A percentile compares a stretch with the other conserved stretches of the same genome.
Evolutionary conservation across 2,329 filamentous ascomycete genomes (phyloP).

Genomic region (Pseudogymnoascus sp.): DNA sequence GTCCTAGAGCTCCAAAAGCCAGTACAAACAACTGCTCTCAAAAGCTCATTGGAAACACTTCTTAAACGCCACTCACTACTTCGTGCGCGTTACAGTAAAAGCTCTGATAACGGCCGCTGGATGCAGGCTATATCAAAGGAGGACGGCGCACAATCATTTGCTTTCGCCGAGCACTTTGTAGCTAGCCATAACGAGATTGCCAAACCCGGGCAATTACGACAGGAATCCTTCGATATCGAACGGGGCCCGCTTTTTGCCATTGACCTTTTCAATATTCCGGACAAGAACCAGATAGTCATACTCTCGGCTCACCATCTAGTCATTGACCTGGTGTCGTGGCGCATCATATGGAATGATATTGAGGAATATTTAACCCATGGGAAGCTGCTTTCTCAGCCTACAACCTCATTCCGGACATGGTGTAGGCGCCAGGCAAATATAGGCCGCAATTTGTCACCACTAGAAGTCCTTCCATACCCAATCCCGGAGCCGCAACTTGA

Average conservation of each 20-base stretch:
- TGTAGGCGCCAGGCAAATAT: constrained; percentile 24
- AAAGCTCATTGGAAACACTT: constrained; percentile 26
- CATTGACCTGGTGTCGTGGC: constrained; percentile 33
- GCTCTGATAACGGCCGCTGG: constrained; percentile 26
- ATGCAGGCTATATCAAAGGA: constrained; percentile 26
- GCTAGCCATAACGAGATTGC: constrained; percentile 24
- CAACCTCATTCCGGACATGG: constrained; percentile 30
- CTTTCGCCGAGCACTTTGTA: constrained; percentile 37
- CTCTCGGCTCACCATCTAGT: constrained; percentile 22
- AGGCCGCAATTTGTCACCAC: not conserved
- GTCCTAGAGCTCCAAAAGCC: constrained; percentile 13
- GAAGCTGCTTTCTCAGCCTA: constrained; percentile 14
- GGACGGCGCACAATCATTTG: constrained; percentile 22
- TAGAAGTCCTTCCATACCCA: not conserved
- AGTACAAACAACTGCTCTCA: constrained; percentile 1
- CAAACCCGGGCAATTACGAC: constrained; percentile 27
- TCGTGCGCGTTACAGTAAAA: constrained; percentile 30
- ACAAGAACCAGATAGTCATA: constrained; percentile 12
- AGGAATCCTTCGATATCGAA: constrained; percentile 20
- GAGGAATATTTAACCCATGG: constrained; percentile 26
- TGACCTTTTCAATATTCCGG: constrained; percentile 18
- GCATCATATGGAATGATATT: constrained; percentile 32
- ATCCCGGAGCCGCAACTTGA: not conserved
- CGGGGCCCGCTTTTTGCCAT: constrained; percentile 17
- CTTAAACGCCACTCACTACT: constrained; percentile 34